Base-by-base conservation (phyloP, 352 stramenopile genomes). In the Globisporangium nagaii region DNA sequence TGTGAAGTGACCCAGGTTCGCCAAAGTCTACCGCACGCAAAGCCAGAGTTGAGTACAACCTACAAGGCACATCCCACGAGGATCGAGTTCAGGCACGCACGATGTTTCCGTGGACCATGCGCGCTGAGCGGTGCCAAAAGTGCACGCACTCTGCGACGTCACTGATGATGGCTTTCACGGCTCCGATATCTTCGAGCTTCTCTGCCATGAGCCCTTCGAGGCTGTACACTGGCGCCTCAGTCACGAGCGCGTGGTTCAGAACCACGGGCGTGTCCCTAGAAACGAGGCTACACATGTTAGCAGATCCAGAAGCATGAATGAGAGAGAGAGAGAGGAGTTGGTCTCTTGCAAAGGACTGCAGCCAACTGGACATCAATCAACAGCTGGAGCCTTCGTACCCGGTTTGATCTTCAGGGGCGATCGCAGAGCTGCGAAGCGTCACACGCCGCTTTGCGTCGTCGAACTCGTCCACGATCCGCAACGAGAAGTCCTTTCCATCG, bases 81-180 rank as follows among this genome's bases (percentile, higher is more conserved):
- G n/a, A 36, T 42, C n/a, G 9, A 36, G 22, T 36, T 8, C 17
- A 36, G 10, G 13, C 9, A 58, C 71, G 31, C 65, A 90, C 80
- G 32, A 90, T 73, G 46, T 88, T 87, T 34, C 80, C 80, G 39
- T 90, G 74, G 17, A 75, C 63, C 50, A 84, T 56, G 13, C 58
- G 70, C 0, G 76, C 76, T n/a, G 72, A 63, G 4, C 49, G 43
- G 42, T 90, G 80, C 73, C 73, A 90, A 27, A 87, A 86, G 13
- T 43, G 49, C 15, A 86, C 50, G 32, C 77, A 88, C 11, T 76
- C 68, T 0, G 70, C 73, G 6, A 85, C 17, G 50, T 82, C 69
- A 5, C 64, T 65, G 7, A 80, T 57, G 1, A 88, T 61, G 0
- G 63, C 49, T 2, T 64, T 65, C 20, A 72, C 41, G 8, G 54